Percentiles rank a stretch among this genome's conserved stretches.
Conservation (phyloP, 108 stramenopile genomes). For the Ochromonas danica region DNA sequence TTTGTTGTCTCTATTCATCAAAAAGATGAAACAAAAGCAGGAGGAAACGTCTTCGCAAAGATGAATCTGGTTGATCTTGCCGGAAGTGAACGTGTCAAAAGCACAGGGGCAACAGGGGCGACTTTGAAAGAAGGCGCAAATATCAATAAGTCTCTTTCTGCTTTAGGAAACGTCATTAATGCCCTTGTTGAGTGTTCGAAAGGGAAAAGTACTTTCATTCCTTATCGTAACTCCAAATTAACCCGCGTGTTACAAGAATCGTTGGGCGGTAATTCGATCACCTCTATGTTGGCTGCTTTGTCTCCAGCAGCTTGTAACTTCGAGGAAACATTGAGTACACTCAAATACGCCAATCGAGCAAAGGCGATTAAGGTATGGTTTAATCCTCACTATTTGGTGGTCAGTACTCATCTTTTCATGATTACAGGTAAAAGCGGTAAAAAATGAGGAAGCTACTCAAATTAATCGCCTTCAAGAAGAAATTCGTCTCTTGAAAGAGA, state of each 20-base stretch:
- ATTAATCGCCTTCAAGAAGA: constrained; percentile 18
- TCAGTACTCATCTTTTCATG: neutral
- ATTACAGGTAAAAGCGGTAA: constrained; percentile 26
- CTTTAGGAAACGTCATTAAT: constrained; percentile 63
- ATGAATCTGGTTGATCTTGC: constrained; percentile 47
- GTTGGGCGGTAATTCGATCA: constrained; percentile 32
- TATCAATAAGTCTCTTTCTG: constrained; percentile 76
- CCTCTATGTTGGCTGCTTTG: constrained; percentile 24
- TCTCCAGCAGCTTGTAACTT: constrained; percentile 32
- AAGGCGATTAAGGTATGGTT: constrained; percentile 31
- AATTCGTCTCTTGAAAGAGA: constrained; percentile 29
- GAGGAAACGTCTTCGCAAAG: constrained; percentile 29
- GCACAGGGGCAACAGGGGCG: constrained; percentile 66
- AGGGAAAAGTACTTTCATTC: constrained; percentile 31
- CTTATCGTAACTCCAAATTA: constrained; percentile 29
- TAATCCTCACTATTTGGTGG: neutral
- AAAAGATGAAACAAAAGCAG: constrained; percentile 37
- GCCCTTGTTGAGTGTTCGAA: constrained; percentile 18
- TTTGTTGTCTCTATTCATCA: constrained; percentile 46
- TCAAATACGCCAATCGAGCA: constrained; percentile 33
- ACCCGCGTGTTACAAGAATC: constrained; percentile 29
- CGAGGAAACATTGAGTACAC: constrained; percentile 25
- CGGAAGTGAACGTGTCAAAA: constrained; percentile 49
- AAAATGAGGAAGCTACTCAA: constrained; percentile 34
- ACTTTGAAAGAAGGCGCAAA: constrained; percentile 76